Percentiles rank a stretch among this genome's conserved stretches.
Conservation (phyloP, 2,329 filamentous ascomycete genomes). For the Monosporascus sp. region DNA sequence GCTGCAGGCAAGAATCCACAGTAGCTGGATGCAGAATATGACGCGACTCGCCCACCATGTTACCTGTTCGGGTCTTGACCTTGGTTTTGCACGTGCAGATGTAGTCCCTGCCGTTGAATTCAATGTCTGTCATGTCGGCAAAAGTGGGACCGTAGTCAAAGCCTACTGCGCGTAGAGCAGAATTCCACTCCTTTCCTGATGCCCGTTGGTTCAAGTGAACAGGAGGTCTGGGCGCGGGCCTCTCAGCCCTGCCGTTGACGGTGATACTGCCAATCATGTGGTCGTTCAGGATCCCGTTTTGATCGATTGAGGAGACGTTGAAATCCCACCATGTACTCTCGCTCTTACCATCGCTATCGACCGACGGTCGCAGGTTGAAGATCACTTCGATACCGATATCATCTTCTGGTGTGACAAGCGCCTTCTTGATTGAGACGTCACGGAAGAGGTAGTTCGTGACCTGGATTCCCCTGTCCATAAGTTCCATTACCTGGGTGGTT, state of each 20-base stretch:
- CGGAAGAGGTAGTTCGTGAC: slow-evolving; percentile 19
- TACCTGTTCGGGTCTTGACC: slow-evolving; percentile 12
- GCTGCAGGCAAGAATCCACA: slow-evolving; percentile 33
- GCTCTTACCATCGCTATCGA: too few species aligned
- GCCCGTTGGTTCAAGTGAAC: slow-evolving; percentile 13
- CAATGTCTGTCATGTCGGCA: slow-evolving; percentile 26
- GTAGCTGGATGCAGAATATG: slow-evolving; percentile 34
- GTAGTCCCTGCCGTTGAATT: slow-evolving; percentile 19
- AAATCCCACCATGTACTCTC: too few species aligned
- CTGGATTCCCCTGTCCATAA: slow-evolving; percentile 1
- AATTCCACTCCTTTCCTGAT: slow-evolving; percentile 25
- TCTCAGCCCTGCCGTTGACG: slow-evolving; percentile 10
- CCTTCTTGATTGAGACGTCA: slow-evolving; percentile 25
- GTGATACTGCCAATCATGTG: slow-evolving; percentile 24
- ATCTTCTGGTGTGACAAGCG: slow-evolving; percentile 25
- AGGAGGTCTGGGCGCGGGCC: slow-evolving; percentile 8
- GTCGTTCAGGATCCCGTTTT: slow-evolving; percentile 8
- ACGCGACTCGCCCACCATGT: slow-evolving; percentile 28
- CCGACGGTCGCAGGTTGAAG: slow-evolving; percentile 8
- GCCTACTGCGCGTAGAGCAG: slow-evolving; percentile 29
- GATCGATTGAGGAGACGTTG: too few species aligned
- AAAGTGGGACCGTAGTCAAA: slow-evolving; percentile 35
- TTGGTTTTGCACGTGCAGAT: slow-evolving; percentile 22
- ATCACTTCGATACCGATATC: slow-evolving; percentile 26
- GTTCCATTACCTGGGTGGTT: slow-evolving; percentile 12